Evolutionary conservation across 306 rosid genomes (phyloP).

Genomic region (Prunus armeniaca): DNA sequence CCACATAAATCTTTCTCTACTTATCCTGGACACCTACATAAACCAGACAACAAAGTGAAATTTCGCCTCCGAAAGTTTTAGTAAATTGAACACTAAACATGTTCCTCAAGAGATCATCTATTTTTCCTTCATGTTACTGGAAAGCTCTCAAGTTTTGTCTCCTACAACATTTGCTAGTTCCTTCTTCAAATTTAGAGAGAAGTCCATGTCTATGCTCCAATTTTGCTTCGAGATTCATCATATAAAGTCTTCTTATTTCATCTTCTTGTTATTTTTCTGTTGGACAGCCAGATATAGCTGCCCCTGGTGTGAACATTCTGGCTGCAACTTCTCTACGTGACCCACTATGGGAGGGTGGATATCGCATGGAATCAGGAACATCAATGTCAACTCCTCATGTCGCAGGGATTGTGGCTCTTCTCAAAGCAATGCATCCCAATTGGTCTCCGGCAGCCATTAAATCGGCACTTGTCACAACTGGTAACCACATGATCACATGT

Average conservation of each 20-base stretch:
- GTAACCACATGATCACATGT: slow-evolving; percentile 14
- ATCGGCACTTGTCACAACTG: slow-evolving; percentile 54
- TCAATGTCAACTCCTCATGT: slow-evolving; percentile 60
- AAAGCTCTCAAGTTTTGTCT: not conserved
- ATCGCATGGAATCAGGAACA: slow-evolving; percentile 38
- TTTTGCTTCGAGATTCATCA: not conserved
- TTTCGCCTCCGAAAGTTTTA: too few species aligned
- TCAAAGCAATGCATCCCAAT: slow-evolving; percentile 38
- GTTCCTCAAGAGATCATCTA: not conserved
- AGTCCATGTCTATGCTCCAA: not conserved
- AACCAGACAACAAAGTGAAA: not conserved
- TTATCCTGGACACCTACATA: too few species aligned
- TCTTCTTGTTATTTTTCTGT: not conserved
- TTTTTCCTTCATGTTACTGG: not conserved
- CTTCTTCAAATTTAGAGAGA: not conserved
- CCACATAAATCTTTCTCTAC: not conserved
- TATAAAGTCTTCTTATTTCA: not conserved
- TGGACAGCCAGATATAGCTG: slow-evolving; percentile 52
- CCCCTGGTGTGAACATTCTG: slow-evolving; percentile 47
- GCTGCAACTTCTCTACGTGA: slow-evolving; percentile 27
- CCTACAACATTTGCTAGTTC: too few species aligned
- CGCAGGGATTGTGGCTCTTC: slow-evolving; percentile 47
- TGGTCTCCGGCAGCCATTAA: slow-evolving; percentile 60
- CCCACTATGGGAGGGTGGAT: slow-evolving; percentile 12
- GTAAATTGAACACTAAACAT: too few species aligned